Evolutionary conservation across 2,329 filamentous ascomycete species (phyloP).

Genomic region (Penicillium decumbens): DNA sequence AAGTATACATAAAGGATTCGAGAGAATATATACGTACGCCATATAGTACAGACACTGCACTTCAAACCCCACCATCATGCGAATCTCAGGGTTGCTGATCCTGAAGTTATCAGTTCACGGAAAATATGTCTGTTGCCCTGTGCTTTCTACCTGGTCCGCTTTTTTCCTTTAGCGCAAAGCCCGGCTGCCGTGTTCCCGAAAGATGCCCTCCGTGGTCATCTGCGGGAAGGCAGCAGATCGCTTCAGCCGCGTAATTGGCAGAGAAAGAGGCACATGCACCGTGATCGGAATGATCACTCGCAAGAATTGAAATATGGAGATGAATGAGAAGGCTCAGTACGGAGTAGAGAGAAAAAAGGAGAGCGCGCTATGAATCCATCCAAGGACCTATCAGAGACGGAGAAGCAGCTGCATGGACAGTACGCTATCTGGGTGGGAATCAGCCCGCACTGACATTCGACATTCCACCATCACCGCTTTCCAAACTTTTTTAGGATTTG

Average conservation of each 20-base stretch:
- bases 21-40: background rate
- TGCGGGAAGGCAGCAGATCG: background rate
- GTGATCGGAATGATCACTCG: background rate
- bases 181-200: background rate
- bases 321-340: background rate
- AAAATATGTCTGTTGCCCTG: conserved; percentile 13
- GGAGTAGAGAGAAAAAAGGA: background rate
- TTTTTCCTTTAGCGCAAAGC: conserved; percentile 7
- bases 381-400: conserved; percentile 9
- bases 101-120: background rate
- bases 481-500: conserved; percentile 19
- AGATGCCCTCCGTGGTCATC: background rate
- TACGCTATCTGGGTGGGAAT: conserved; percentile 17
- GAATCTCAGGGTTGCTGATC: conserved; percentile 6
- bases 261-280: background rate
- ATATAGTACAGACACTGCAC: background rate
- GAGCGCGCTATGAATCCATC: conserved; percentile 11
- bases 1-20: background rate
- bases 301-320: background rate
- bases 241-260: conserved; percentile 1
- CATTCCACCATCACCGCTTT: conserved; percentile 27
- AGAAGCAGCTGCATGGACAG: conserved; percentile 1
- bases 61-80: background rate
- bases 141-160: conserved; percentile 18
- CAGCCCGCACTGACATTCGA: conserved; percentile 31